Conservation (phyloP, 352 stramenopile genomes). For the Blastocystis hominis region DNA sequence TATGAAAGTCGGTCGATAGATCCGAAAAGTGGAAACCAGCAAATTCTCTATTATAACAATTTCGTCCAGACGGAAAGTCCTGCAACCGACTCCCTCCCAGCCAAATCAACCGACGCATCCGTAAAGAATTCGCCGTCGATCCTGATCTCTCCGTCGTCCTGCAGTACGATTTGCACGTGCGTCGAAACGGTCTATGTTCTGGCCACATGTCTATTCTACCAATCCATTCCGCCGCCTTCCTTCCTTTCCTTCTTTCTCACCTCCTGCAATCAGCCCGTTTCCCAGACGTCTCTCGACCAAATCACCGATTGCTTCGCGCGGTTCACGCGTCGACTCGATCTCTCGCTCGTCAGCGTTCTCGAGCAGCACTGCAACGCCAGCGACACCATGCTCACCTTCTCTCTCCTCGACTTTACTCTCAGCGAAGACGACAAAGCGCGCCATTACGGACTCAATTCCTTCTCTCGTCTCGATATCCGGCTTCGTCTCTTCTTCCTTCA, state of each 20-base stretch:
- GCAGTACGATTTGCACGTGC: not conserved
- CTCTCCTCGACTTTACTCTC: not conserved
- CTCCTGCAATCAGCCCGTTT: not conserved
- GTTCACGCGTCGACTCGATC: not conserved
- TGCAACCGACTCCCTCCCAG: not conserved
- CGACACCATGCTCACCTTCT: not conserved
- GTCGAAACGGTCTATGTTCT: conserved; percentile 3
- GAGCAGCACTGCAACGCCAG: not conserved
- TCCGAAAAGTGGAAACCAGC: not conserved
- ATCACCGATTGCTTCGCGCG: not conserved
- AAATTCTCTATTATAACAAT: no score
- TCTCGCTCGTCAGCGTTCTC: not conserved
- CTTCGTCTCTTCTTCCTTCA: conserved; percentile 37
- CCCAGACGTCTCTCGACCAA: not conserved
- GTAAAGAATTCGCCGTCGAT: not conserved
- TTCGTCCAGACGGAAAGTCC: not conserved
- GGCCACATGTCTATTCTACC: not conserved
- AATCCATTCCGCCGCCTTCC: not conserved
- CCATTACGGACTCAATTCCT: conserved; percentile 8
- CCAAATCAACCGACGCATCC: no score
- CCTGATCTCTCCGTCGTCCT: not conserved
- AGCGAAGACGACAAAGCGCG: conserved; percentile 19
- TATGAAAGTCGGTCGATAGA: not conserved
- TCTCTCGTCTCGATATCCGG: not conserved
- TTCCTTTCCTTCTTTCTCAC: not conserved